Percentiles rank a stretch among this genome's conserved stretches.
phyloP scores from a whole-genome alignment of 225 moss, liverwort and hornwort genomes.

The Lunularia cruciata region DNA sequence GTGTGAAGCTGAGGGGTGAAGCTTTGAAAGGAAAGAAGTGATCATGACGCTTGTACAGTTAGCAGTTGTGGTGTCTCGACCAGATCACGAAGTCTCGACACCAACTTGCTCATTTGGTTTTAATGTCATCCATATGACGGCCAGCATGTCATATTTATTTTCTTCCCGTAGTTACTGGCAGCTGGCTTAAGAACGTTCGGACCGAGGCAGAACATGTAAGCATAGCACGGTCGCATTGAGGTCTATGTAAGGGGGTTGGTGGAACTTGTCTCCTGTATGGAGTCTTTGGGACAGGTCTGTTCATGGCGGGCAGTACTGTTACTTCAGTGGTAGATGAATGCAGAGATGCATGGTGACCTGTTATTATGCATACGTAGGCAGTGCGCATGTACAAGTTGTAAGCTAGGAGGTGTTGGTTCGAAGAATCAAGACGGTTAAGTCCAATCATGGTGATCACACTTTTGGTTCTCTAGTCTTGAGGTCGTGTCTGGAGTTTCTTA shows the following conservation, averaged over 20 bases:
- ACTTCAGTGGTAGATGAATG: background rate
- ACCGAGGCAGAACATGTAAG: background rate
- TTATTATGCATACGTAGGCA: background rate
- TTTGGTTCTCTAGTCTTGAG: conserved; percentile 1
- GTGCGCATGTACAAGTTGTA: conserved; percentile 6
- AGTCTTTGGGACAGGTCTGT: background rate
- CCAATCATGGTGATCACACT: background rate
- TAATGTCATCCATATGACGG: background rate
- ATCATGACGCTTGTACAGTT: conserved; percentile 30
- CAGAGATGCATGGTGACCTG: background rate
- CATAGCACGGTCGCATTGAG: background rate
- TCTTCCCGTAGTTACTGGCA: background rate
- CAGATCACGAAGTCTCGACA: conserved; percentile 4
- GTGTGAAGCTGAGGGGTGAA: conserved; percentile 75
- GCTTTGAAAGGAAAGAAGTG: conserved; percentile 41
- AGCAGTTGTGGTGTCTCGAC: conserved; percentile 2
- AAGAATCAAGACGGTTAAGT: background rate
- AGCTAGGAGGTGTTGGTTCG: background rate
- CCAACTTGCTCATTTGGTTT: conserved; percentile 1
- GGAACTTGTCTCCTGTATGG: background rate
- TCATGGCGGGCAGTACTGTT: background rate
- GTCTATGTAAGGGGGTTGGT: background rate
- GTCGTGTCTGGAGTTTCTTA: background rate
- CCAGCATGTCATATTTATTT: background rate
- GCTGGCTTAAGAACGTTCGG: background rate